Evolutionary conservation across 2,329 filamentous ascomycete species (phyloP).

Genomic region (Thielaviopsis ethacetica): DNA sequence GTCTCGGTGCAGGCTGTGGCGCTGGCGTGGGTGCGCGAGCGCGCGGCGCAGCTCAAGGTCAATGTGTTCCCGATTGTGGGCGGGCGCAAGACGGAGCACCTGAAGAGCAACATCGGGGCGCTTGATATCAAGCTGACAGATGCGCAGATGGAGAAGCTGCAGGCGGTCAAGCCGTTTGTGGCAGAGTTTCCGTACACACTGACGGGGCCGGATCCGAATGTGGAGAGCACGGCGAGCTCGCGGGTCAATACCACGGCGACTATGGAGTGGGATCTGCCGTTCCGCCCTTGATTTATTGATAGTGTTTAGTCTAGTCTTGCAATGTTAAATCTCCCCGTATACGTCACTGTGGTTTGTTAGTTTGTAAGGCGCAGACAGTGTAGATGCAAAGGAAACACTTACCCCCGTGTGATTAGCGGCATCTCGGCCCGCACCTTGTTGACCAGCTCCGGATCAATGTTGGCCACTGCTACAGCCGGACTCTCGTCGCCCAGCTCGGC

Average conservation of each 20-base stretch:
- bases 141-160: slow-evolving; percentile 37
- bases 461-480: slow-evolving; percentile 34
- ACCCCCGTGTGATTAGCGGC: slow-evolving; percentile 36
- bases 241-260: background rate
- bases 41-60: slow-evolving; percentile 21
- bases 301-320: no score
- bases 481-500: slow-evolving; percentile 24
- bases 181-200: background rate
- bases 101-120: slow-evolving; percentile 38
- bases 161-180: slow-evolving; percentile 35
- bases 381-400: slow-evolving; percentile 18
- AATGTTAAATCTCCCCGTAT: no score
- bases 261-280: slow-evolving; percentile 1
- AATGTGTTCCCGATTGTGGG: slow-evolving; percentile 39
- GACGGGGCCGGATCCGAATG: background rate
- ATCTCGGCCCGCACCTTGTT: slow-evolving; percentile 33
- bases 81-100: slow-evolving; percentile 33
- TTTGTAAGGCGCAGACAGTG: no score
- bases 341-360: no score
- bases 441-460: slow-evolving; percentile 33
- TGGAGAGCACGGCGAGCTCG: background rate
- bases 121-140: slow-evolving; percentile 31
- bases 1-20: slow-evolving; percentile 42
- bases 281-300: slow-evolving; percentile 2
- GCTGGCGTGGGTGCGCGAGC: slow-evolving; percentile 33